These are phyloP conservation scores for Penicillium pulvis DNA, from an alignment of 495 filamentous ascomycete genomes.

Conservation along the genomic window DNA sequence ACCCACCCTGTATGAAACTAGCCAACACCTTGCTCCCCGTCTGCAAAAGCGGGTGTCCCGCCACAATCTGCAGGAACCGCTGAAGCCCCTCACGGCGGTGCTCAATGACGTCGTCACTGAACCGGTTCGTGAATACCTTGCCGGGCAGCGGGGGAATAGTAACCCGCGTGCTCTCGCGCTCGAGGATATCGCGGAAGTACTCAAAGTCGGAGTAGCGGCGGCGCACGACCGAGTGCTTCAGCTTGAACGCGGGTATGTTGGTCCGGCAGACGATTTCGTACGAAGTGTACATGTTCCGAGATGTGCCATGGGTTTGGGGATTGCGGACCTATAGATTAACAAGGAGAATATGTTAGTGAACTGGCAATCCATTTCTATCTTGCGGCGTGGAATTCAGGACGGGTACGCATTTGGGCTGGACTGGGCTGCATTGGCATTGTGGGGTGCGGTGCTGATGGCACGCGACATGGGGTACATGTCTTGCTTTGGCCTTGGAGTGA, in stretches of 20 bases:
- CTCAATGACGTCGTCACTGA: conserved; percentile 98
- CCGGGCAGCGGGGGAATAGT: conserved; percentile 95
- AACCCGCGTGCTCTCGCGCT: conserved; percentile 90
- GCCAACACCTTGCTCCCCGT: conserved; percentile 96
- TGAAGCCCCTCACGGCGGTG: conserved; percentile 89
- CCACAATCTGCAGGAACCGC: conserved; percentile 96
- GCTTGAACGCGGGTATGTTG: conserved; percentile 98
- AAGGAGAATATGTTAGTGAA: neutral
- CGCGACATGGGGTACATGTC: conserved; percentile 10
- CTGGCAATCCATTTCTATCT: too few species aligned
- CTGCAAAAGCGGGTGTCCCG: conserved; percentile 93
- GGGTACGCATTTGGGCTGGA: neutral
- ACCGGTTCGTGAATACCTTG: conserved; percentile 97
- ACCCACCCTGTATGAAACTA: conserved; percentile 91
- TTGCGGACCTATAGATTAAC: conserved; percentile 71
- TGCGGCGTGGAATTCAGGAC: neutral
- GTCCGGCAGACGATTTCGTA: conserved; percentile 97
- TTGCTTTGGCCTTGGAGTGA: neutral
- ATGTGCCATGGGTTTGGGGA: conserved; percentile 92
- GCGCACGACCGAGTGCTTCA: conserved; percentile 81
- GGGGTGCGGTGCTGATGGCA: conserved; percentile 9
- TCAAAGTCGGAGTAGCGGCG: conserved; percentile 97
- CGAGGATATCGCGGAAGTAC: conserved; percentile 96
- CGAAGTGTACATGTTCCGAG: conserved; percentile 95
- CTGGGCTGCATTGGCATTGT: conserved; percentile 1